Evolutionary conservation across 129 eudicot genomes (phyloP).

Genomic region (Ambrosia artemisiifolia): DNA sequence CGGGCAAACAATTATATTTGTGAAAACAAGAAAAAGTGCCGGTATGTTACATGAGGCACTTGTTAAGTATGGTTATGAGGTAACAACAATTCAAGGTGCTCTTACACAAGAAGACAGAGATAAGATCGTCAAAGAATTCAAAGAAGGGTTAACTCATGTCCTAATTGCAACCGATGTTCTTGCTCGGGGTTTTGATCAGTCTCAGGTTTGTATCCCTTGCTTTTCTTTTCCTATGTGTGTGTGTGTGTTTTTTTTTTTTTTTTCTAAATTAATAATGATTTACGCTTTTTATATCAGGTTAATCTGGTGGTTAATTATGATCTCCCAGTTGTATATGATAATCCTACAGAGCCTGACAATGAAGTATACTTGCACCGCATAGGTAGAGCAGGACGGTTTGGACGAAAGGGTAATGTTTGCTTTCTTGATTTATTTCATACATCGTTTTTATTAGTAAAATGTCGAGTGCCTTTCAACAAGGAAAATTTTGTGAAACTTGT

Average conservation of each 20-base stretch:
- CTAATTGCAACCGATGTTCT: conserved; percentile 13
- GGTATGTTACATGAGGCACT: not conserved
- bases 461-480: not conserved
- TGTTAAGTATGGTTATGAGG: conserved; percentile 4
- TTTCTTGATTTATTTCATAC: not conserved
- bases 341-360: conserved; percentile 47
- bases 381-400: conserved; percentile 86
- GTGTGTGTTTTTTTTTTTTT: not conserved
- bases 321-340: conserved; percentile 45
- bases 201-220: conserved; percentile 1
- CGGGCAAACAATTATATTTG: conserved; percentile 12
- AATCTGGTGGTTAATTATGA: conserved; percentile 75
- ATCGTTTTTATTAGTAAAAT: not conserved
- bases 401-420: conserved; percentile 56
- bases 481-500: not conserved
- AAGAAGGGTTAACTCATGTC: conserved; percentile 5
- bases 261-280: not conserved
- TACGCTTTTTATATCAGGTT: conserved; percentile 33
- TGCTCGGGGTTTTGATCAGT: conserved; percentile 17
- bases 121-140: conserved; percentile 13
- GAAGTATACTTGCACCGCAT: conserved; percentile 74
- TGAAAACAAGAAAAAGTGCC: conserved; percentile 1
- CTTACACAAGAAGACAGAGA: conserved; percentile 11
- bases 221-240: not conserved
- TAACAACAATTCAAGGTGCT: conserved; percentile 1